phyloP scores from a whole-genome alignment of 1,284 basidiomycete species.

The Irpex rosettiformis region DNA sequence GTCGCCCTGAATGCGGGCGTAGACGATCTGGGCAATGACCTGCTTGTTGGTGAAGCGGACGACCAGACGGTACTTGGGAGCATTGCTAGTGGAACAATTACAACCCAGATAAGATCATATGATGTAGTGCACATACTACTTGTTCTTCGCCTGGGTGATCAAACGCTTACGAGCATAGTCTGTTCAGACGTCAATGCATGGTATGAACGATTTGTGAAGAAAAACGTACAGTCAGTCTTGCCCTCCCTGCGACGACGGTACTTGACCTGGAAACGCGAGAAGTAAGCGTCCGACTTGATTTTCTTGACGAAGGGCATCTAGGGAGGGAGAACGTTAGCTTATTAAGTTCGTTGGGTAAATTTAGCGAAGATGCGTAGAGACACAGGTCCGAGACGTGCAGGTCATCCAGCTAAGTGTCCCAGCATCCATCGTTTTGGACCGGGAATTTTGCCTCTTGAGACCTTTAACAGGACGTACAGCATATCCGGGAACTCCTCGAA shows the following conservation, averaged over 20 bases:
- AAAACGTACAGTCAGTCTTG: conserved; percentile 88
- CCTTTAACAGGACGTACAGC: not conserved
- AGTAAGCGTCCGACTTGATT: conserved; percentile 90
- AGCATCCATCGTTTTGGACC: conserved; percentile 26
- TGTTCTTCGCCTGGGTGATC: conserved; percentile 99
- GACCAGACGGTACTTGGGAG: conserved; percentile 97
- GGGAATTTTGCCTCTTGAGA: not conserved
- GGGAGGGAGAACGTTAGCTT: conserved; percentile 15
- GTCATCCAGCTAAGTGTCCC: conserved; percentile 32
- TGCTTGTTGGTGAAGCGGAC: conserved; percentile 97
- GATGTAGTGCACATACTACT: conserved; percentile 65
- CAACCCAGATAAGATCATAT: not conserved
- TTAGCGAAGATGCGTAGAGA: not conserved
- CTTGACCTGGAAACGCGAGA: conserved; percentile 97
- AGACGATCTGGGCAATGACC: conserved; percentile 91
- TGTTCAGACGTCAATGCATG: conserved; percentile 27
- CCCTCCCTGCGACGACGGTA: conserved; percentile 95
- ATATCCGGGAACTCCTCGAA: not conserved
- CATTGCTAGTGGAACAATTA: conserved; percentile 53
- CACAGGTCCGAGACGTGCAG: conserved; percentile 7
- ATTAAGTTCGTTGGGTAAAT: not conserved
- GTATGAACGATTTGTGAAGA: not conserved
- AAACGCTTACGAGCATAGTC: conserved; percentile 98
- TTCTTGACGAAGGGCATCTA: conserved; percentile 91
- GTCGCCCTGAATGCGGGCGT: conserved; percentile 97